Percentiles rank a stretch among this genome's conserved stretches.
Evolutionary conservation across 306 rosid genomes (phyloP).

Genomic region (Clitoria ternatea): DNA sequence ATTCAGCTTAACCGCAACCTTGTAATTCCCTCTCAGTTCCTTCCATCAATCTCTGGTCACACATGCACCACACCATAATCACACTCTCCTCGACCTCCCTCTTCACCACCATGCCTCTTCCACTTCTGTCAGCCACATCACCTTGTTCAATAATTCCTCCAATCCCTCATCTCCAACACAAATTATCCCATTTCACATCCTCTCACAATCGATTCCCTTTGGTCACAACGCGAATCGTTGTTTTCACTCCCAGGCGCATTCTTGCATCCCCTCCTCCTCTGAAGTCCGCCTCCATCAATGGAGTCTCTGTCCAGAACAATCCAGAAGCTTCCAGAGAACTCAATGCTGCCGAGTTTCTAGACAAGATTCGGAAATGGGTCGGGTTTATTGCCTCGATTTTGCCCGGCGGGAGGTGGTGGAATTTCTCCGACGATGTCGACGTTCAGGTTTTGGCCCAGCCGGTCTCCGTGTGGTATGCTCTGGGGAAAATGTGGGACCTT

Average conservation of each 20-base stretch:
- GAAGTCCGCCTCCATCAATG: constrained; percentile 62
- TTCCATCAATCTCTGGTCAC: background rate
- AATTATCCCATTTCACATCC: background rate
- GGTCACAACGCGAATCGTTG: constrained; percentile 6
- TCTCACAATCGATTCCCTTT: constrained; percentile 19
- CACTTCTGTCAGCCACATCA: constrained; percentile 38
- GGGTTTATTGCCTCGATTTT: constrained; percentile 40
- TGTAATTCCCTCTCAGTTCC: background rate
- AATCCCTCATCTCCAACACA: constrained; percentile 19
- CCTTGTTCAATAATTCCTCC: constrained; percentile 27
- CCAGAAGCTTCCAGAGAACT: constrained; percentile 27
- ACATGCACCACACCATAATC: constrained; percentile 1
- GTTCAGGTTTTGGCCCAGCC: constrained; percentile 50
- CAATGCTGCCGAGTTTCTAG: constrained; percentile 21
- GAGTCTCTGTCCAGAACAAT: constrained; percentile 40
- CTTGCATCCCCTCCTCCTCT: background rate
- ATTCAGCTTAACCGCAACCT: constrained; percentile 16
- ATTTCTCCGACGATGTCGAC: constrained; percentile 51
- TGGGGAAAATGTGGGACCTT: constrained; percentile 76
- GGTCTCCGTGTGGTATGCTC: constrained; percentile 71
- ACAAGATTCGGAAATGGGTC: constrained; percentile 35
- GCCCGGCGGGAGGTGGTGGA: constrained; percentile 92
- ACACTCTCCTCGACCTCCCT: constrained; percentile 11
- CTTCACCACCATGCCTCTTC: constrained; percentile 42
- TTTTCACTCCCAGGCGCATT: constrained; percentile 22